phyloP scores from a whole-genome alignment of 192 early-diverging fungal genomes.

The Funneliformis geosporum region DNA sequence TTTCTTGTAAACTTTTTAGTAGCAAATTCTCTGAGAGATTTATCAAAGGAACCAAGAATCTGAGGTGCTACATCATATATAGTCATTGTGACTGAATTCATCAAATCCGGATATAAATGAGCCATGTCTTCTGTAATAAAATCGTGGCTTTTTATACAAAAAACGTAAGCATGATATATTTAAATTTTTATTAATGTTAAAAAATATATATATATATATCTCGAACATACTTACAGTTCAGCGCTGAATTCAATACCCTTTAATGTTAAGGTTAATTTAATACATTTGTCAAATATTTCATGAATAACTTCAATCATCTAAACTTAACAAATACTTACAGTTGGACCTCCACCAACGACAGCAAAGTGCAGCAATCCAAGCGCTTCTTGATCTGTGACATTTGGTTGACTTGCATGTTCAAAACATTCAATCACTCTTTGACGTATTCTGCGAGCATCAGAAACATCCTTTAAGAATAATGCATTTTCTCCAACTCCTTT shows the following conservation, averaged over 20 bases:
- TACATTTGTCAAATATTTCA: neutral
- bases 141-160: conserved; percentile 48
- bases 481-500: conserved; percentile 83
- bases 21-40: conserved; percentile 72
- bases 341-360: conserved; percentile 70
- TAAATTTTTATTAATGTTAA: no score
- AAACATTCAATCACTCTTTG: conserved; percentile 77
- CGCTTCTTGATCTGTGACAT: conserved; percentile 62
- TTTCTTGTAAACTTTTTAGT: conserved; percentile 72
- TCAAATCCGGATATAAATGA: conserved; percentile 70
- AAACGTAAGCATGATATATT: neutral
- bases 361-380: conserved; percentile 75
- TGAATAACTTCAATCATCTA: neutral
- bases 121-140: conserved; percentile 82
- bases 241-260: conserved; percentile 71
- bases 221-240: conserved; percentile 55
- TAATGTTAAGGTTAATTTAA: no score
- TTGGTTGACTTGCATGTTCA: conserved; percentile 74
- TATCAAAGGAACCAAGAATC: conserved; percentile 78
- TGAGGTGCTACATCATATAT: conserved; percentile 81
- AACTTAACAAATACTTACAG: neutral
- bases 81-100: conserved; percentile 60
- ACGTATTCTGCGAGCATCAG: conserved; percentile 82
- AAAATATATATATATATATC: no score
- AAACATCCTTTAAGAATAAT: conserved; percentile 83